Conservation (phyloP, 768 basidiomycete genomes). For the Calocybe indica region DNA sequence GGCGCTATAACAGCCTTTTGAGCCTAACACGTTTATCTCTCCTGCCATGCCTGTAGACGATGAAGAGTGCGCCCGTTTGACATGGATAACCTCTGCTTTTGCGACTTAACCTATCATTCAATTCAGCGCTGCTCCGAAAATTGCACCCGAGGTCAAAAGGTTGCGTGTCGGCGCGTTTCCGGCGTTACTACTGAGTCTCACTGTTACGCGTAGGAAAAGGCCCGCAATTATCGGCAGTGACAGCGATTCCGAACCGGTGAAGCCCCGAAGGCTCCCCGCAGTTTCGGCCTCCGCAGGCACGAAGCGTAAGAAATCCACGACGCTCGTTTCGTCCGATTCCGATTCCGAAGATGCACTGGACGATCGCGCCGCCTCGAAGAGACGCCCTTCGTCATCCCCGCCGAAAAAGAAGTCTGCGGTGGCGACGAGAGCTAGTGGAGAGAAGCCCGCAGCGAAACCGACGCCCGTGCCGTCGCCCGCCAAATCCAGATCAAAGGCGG, state of each 20-base stretch:
- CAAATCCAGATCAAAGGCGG: slow-evolving; percentile 11
- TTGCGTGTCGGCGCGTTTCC: background rate
- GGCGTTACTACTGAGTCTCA: no score
- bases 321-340: slow-evolving; percentile 25
- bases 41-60: slow-evolving; percentile 10
- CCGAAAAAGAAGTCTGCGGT: slow-evolving; percentile 36
- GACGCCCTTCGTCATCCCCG: slow-evolving; percentile 15
- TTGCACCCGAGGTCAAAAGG: background rate
- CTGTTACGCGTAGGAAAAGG: no score
- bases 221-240: slow-evolving; percentile 12
- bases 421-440: slow-evolving; percentile 3
- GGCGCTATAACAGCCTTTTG: no score
- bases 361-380: slow-evolving; percentile 5
- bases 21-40: no score
- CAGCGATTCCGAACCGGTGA: slow-evolving; percentile 11
- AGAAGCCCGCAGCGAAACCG: slow-evolving; percentile 7
- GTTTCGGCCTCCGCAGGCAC: background rate
- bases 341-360: slow-evolving; percentile 10
- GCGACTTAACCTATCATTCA: no score
- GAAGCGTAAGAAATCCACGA: slow-evolving; percentile 26
- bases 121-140: no score
- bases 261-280: slow-evolving; percentile 1
- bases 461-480: slow-evolving; percentile 8
- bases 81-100: no score
- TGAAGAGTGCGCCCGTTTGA: slow-evolving; percentile 4